Evolutionary conservation across 2,329 filamentous ascomycete species (phyloP).

Genomic region (Scedosporium minutisporum): DNA sequence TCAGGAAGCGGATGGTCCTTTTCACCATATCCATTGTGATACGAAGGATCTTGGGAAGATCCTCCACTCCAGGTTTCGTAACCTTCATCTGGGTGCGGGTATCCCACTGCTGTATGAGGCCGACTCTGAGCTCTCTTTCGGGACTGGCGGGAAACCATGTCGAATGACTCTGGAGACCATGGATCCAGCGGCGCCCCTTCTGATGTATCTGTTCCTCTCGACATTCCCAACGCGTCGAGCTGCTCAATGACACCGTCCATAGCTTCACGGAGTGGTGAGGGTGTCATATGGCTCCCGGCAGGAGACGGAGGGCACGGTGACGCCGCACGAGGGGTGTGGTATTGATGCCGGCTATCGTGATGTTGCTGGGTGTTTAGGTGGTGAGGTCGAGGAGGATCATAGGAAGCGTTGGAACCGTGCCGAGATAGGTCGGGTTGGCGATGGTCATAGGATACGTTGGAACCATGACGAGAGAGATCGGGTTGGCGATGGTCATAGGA

Average conservation of each 20-base stretch:
- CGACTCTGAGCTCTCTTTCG: slow-evolving; percentile 26
- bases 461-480: slow-evolving; percentile 26
- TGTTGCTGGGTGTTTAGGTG: slow-evolving; percentile 6
- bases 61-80: slow-evolving; percentile 49
- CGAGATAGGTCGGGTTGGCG: slow-evolving; percentile 18
- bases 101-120: slow-evolving; percentile 67
- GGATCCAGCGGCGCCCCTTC: slow-evolving; percentile 51
- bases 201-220: slow-evolving; percentile 44
- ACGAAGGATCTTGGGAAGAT: slow-evolving; percentile 39
- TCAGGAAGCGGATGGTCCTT: slow-evolving; percentile 52
- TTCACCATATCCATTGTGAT: slow-evolving; percentile 27
- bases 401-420: slow-evolving; percentile 26
- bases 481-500: slow-evolving; percentile 22
- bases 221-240: slow-evolving; percentile 68
- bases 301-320: slow-evolving; percentile 64
- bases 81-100: slow-evolving; percentile 51
- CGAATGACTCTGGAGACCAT: slow-evolving; percentile 89
- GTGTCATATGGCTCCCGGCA: slow-evolving; percentile 60
- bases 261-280: slow-evolving; percentile 82
- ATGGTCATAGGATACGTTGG: slow-evolving; percentile 26
- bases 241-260: slow-evolving; percentile 99
- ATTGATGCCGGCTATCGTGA: slow-evolving; percentile 5
- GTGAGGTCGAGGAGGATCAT: slow-evolving; percentile 14
- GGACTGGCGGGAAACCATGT: slow-evolving; percentile 31
- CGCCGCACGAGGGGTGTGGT: slow-evolving; percentile 45